These are phyloP conservation scores for Fusarium poae DNA, from an alignment of 2,329 filamentous ascomycete species.

Conservation along the genomic window DNA sequence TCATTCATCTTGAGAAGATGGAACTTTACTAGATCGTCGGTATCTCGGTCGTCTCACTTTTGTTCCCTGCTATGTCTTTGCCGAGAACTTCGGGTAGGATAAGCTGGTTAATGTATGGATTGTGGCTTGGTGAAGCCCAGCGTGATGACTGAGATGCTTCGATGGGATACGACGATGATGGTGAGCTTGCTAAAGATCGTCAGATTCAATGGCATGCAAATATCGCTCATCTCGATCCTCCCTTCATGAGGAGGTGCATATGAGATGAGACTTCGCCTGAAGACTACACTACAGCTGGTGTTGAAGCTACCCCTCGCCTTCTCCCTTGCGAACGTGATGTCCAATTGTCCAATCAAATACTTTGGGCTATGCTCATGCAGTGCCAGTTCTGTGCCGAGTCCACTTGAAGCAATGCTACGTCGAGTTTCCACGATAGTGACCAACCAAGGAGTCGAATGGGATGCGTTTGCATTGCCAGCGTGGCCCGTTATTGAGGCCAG, in stretches of 20 bases:
- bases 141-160: slow-evolving; percentile 29
- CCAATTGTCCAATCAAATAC: slow-evolving; percentile 43
- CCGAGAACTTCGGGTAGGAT: slow-evolving; percentile 27
- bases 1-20: slow-evolving; percentile 72
- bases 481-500: slow-evolving; percentile 45
- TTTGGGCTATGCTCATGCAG: slow-evolving; percentile 14
- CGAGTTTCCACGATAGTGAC: slow-evolving; percentile 13
- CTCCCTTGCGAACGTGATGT: slow-evolving; percentile 27
- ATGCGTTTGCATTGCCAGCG: slow-evolving; percentile 45
- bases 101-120: slow-evolving; percentile 20
- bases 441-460: slow-evolving; percentile 33
- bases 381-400: slow-evolving; percentile 15
- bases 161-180: background rate
- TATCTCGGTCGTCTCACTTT: slow-evolving; percentile 23
- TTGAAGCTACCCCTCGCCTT: slow-evolving; percentile 27
- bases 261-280: slow-evolving; percentile 34
- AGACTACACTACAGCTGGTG: slow-evolving; percentile 25
- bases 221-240: slow-evolving; percentile 40
- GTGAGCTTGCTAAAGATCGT: slow-evolving; percentile 7
- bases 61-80: slow-evolving; percentile 25
- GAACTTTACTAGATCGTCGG: slow-evolving; percentile 53
- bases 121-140: slow-evolving; percentile 34
- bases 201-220: slow-evolving; percentile 22
- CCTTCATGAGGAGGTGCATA: slow-evolving; percentile 30
- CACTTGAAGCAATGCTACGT: slow-evolving; percentile 39